Percentiles rank a stretch among this genome's conserved stretches.
Evolutionary conservation across 2,329 filamentous ascomycete species (phyloP).

Genomic region (Fusarium sp.): DNA sequence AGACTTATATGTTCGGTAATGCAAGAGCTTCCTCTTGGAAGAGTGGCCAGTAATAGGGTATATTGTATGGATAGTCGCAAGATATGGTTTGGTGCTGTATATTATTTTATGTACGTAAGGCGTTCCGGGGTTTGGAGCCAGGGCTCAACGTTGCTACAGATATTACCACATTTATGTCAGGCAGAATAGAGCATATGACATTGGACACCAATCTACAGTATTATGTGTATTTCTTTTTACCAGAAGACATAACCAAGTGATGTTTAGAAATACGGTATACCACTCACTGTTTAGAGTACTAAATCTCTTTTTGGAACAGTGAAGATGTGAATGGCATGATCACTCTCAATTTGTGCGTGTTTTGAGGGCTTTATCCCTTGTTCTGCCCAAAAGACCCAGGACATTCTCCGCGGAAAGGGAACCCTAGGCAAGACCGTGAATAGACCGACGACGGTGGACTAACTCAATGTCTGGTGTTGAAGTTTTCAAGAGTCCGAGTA

Average conservation of each 20-base stretch:
- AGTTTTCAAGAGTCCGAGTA: slow-evolving; percentile 9
- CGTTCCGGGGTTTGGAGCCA: slow-evolving; percentile 36
- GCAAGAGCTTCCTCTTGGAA: slow-evolving; percentile 2
- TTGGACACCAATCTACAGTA: slow-evolving; percentile 3
- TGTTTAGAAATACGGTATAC: background rate
- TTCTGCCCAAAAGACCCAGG: slow-evolving; percentile 9
- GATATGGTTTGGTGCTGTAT: slow-evolving; percentile 29
- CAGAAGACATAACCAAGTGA: background rate
- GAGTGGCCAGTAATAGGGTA: slow-evolving; percentile 19
- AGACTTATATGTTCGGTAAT: background rate
- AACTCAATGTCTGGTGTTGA: slow-evolving; percentile 16
- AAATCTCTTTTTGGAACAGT: background rate
- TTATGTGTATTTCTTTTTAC: background rate
- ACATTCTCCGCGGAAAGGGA: slow-evolving; percentile 15
- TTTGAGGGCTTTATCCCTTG: slow-evolving; percentile 10
- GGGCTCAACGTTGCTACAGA: slow-evolving; percentile 35
- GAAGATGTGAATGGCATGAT: slow-evolving; percentile 31
- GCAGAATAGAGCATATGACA: slow-evolving; percentile 28
- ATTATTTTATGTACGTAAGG: slow-evolving; percentile 44
- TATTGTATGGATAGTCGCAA: slow-evolving; percentile 31
- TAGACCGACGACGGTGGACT: slow-evolving; percentile 39
- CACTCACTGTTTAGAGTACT: background rate
- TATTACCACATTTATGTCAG: slow-evolving; percentile 29
- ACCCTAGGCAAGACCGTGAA: slow-evolving; percentile 20
- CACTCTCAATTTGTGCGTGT: slow-evolving; percentile 22